Percentiles rank a stretch among this genome's conserved stretches.
These are phyloP conservation scores for Saksenaea oblongispora DNA, from an alignment of 371 early-diverging fungal species.

Conservation along the genomic window DNA sequence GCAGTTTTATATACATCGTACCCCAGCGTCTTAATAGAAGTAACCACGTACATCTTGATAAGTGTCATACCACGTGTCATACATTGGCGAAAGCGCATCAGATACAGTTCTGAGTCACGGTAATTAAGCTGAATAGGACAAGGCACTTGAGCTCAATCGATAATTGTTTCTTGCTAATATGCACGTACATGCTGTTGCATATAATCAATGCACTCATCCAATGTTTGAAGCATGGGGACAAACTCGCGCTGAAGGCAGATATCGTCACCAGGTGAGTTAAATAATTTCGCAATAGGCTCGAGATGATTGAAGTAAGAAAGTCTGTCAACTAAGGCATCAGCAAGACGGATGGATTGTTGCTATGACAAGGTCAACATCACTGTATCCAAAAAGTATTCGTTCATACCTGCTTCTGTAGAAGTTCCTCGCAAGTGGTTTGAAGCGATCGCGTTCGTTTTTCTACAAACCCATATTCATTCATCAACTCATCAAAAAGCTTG, in stretches of 20 bases:
- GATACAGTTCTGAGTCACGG: constrained; percentile 85
- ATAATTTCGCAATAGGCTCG: constrained; percentile 74
- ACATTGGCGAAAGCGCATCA: constrained; percentile 89
- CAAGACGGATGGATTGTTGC: constrained; percentile 65
- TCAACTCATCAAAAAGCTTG: constrained; percentile 58
- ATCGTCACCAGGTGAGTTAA: constrained; percentile 82
- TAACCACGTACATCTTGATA: constrained; percentile 85
- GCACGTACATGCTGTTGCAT: constrained; percentile 69
- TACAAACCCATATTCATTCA: constrained; percentile 72
- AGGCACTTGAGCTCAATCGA: background rate
- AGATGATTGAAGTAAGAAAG: constrained; percentile 81
- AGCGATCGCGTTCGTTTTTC: constrained; percentile 73
- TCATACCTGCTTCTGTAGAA: constrained; percentile 69
- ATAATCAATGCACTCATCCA: constrained; percentile 84
- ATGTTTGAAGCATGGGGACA: constrained; percentile 70
- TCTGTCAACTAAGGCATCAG: constrained; percentile 63
- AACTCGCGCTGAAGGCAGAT: constrained; percentile 79
- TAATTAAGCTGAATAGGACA: constrained; percentile 58
- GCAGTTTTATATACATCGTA: constrained; percentile 61
- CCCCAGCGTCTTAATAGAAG: constrained; percentile 62
- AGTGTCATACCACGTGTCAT: constrained; percentile 87
- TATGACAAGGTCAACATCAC: constrained; percentile 10
- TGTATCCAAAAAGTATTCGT: background rate
- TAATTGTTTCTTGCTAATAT: background rate
- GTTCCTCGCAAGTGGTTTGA: constrained; percentile 75